Percentiles rank a stretch among this genome's conserved stretches.
These are phyloP conservation scores for Metarhizium robertsii DNA, from an alignment of 2,329 filamentous ascomycete species.

Conservation along the genomic window DNA sequence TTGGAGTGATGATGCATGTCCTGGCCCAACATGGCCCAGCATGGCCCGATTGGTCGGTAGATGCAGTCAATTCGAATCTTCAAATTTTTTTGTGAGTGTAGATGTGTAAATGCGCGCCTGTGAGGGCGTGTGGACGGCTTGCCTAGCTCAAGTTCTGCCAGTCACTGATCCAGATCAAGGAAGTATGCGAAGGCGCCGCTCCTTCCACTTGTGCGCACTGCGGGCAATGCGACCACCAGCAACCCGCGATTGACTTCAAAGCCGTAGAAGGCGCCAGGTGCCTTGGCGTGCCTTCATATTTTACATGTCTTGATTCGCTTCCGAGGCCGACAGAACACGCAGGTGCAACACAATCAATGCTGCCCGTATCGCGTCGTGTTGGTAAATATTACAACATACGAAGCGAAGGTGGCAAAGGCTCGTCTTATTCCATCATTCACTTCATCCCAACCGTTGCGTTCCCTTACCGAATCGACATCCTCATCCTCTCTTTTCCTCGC, in stretches of 20 bases:
- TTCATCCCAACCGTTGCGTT: not conserved
- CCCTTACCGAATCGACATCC: not conserved
- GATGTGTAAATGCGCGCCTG: no score
- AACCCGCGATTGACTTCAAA: not conserved
- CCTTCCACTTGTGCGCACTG: no score
- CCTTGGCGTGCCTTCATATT: not conserved
- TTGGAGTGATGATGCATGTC: no score
- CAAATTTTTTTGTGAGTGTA: no score
- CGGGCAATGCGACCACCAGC: not conserved
- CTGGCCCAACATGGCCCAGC: no score
- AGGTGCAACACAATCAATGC: not conserved
- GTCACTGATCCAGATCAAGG: not conserved
- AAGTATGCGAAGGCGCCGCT: not conserved
- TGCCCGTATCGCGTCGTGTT: not conserved
- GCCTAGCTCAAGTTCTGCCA: no score
- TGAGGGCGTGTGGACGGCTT: no score
- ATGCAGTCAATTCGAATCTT: no score
- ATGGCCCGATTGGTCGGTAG: no score
- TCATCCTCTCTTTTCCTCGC: not conserved
- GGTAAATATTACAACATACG: not conserved
- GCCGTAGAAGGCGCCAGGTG: not conserved
- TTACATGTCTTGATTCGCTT: not conserved
- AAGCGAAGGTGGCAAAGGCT: not conserved
- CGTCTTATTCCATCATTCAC: not conserved
- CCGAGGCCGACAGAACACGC: not conserved